Evolutionary conservation across 2,329 filamentous ascomycete species (phyloP).

Genomic region (Lachnellula occidentalis): DNA sequence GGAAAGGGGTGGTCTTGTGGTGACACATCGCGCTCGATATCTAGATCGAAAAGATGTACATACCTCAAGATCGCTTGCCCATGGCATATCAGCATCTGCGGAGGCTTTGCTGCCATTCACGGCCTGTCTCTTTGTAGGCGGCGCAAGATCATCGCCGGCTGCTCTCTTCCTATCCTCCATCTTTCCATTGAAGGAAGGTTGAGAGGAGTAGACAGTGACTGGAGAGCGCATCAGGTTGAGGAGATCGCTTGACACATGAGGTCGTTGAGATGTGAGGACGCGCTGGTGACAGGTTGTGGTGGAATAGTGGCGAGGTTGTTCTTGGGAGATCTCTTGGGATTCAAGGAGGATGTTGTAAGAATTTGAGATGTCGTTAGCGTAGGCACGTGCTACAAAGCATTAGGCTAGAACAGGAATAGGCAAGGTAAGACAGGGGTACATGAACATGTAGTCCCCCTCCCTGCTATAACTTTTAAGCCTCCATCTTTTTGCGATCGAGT

Average conservation of each 20-base stretch:
- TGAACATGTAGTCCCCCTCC: too few species aligned
- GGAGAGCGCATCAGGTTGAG: constrained; percentile 74
- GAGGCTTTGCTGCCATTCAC: constrained; percentile 68
- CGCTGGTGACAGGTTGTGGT: not conserved
- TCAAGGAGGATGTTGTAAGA: not conserved
- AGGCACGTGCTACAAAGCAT: too few species aligned
- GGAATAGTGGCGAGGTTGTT: constrained; percentile 17
- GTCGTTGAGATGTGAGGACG: not conserved
- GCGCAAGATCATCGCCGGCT: constrained; percentile 78
- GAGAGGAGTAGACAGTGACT: constrained; percentile 62
- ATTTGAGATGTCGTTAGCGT: not conserved
- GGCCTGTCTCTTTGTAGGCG: constrained; percentile 87
- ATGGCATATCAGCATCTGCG: constrained; percentile 62
- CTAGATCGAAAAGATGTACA: constrained; percentile 40
- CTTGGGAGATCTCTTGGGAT: not conserved
- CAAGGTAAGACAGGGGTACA: too few species aligned
- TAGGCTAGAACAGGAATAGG: too few species aligned
- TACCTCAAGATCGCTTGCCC: constrained; percentile 68
- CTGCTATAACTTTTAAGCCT: too few species aligned
- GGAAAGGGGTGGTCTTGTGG: constrained; percentile 10
- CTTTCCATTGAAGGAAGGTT: constrained; percentile 73
- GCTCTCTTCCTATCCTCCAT: constrained; percentile 99
- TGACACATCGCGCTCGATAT: constrained; percentile 13
- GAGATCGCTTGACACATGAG: constrained; percentile 32
- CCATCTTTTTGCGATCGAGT: not conserved